Conservation (phyloP, 2,329 filamentous ascomycete species). For the Lachnum nothofagi region DNA sequence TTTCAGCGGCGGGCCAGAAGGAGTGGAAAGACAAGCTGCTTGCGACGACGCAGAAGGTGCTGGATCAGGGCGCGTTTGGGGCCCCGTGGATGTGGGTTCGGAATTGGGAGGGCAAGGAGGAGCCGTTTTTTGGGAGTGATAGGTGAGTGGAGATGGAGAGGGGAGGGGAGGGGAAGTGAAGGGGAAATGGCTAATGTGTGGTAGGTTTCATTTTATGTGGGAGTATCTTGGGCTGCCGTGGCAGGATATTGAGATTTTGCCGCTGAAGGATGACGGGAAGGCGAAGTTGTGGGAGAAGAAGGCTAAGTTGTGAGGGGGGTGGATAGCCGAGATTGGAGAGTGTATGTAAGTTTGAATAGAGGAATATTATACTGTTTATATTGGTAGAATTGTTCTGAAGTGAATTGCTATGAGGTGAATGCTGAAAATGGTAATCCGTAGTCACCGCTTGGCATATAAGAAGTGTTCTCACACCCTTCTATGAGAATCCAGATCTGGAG, state of each 20-base stretch:
- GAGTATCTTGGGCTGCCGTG: constrained; percentile 58
- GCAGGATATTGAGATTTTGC: constrained; percentile 46
- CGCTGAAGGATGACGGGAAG: constrained; percentile 18
- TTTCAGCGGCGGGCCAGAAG: constrained; percentile 46
- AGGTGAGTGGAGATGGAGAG: constrained; percentile 38
- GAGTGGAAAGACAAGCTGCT: constrained; percentile 51
- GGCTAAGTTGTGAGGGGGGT: no score
- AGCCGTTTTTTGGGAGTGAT: constrained; percentile 76
- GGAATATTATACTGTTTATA: no score
- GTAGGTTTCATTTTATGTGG: constrained; percentile 64
- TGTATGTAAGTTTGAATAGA: no score
- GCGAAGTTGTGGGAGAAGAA: constrained; percentile 16
- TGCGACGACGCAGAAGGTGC: constrained; percentile 53
- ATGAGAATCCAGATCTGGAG: no score
- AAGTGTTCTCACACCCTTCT: no score
- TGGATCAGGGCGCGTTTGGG: constrained; percentile 67
- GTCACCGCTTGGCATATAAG: no score
- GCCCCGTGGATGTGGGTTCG: constrained; percentile 70
- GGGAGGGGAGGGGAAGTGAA: not conserved
- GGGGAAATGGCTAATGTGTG: not conserved
- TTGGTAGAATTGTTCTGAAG: no score
- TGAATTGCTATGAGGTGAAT: no score
- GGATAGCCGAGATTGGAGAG: no score
- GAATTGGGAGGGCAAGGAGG: constrained; percentile 51
- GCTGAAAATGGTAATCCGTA: no score